Percentiles rank a stretch among this genome's conserved stretches.
phyloP scores from a whole-genome alignment of 2,329 filamentous ascomycete genomes.

The Colletotrichum eremochloae region DNA sequence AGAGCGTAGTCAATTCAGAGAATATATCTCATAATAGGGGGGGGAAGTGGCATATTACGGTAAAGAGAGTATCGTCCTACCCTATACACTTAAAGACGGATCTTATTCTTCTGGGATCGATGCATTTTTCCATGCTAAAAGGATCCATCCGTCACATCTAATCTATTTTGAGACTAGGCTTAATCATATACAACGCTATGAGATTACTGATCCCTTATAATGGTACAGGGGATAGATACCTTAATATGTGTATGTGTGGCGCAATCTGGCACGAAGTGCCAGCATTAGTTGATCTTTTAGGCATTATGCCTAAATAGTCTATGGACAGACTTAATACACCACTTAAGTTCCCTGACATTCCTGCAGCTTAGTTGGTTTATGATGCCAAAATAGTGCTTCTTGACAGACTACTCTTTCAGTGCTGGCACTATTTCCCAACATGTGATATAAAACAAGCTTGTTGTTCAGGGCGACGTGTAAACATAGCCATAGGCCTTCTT shows the following conservation, averaged over 20 bases:
- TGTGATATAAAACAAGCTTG: too few species aligned
- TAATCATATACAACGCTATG: background rate
- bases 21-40: background rate
- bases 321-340: too few species aligned
- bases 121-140: background rate
- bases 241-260: too few species aligned
- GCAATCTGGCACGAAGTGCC: too few species aligned
- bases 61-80: background rate
- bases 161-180: background rate
- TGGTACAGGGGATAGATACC: too few species aligned
- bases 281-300: too few species aligned
- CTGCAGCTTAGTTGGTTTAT: background rate
- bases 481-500: conserved; percentile 49
- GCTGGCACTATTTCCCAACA: background rate
- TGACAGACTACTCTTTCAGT: background rate
- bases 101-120: background rate
- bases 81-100: background rate
- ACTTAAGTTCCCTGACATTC: too few species aligned
- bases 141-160: background rate
- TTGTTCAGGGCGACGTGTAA: conserved; percentile 48
- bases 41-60: background rate
- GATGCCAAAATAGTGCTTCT: background rate
- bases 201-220: background rate
- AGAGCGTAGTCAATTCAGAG: background rate
- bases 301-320: too few species aligned